Percentiles rank a stretch among this genome's conserved stretches.
phyloP scores from a whole-genome alignment of 1,284 basidiomycete genomes.

The Boletus semigastroideus region DNA sequence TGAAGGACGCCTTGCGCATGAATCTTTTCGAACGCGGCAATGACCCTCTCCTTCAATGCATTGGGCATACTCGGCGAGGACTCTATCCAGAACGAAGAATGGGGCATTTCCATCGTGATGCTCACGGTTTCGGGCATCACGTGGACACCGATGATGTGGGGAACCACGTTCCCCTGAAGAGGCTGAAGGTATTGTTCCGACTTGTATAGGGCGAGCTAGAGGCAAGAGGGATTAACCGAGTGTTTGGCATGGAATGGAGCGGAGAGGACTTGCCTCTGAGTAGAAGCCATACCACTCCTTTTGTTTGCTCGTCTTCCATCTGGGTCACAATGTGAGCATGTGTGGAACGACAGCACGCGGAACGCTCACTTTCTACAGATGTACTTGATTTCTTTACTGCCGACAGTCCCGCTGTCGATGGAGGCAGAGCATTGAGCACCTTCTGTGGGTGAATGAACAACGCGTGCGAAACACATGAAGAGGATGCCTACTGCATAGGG shows the following conservation, averaged over 20 bases:
- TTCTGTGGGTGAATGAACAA: slow-evolving; percentile 30
- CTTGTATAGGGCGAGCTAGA: slow-evolving; percentile 42
- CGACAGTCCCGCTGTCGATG: slow-evolving; percentile 39
- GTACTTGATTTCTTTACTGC: slow-evolving; percentile 40
- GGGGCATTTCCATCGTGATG: slow-evolving; percentile 54
- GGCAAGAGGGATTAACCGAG: not conserved
- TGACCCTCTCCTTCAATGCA: slow-evolving; percentile 46
- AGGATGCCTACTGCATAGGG: slow-evolving; percentile 26
- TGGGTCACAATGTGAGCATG: slow-evolving; percentile 23
- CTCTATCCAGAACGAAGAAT: slow-evolving; percentile 56
- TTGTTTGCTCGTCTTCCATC: slow-evolving; percentile 39
- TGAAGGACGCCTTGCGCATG: slow-evolving; percentile 53
- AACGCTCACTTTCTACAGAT: slow-evolving; percentile 46
- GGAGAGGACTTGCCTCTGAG: slow-evolving; percentile 36
- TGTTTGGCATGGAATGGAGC: not conserved
- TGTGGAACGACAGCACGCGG: not conserved
- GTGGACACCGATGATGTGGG: slow-evolving; percentile 52
- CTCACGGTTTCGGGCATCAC: slow-evolving; percentile 38
- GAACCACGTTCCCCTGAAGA: slow-evolving; percentile 54
- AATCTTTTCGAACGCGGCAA: slow-evolving; percentile 48
- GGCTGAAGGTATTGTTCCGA: slow-evolving; percentile 45
- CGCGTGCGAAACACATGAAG: not conserved
- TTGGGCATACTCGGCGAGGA: slow-evolving; percentile 52
- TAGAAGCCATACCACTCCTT: slow-evolving; percentile 43
- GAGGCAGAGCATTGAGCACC: slow-evolving; percentile 41